Conservation (phyloP, 345 rosid species). For the Mallotus nudiflorus region DNA sequence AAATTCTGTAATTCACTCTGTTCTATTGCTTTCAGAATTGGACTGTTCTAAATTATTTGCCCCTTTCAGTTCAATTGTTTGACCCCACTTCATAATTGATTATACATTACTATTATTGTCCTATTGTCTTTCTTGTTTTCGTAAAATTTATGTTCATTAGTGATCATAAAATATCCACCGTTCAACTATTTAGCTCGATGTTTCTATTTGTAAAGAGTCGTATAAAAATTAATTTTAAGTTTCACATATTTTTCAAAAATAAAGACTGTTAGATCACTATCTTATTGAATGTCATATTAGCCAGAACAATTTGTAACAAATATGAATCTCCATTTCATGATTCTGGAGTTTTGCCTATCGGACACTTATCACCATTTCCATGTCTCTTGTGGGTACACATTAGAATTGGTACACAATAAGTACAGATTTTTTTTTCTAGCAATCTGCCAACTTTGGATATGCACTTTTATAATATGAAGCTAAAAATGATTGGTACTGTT, state of each 20-base stretch:
- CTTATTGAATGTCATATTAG: too few species aligned
- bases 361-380: neutral
- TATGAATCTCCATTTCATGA: neutral
- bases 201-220: too few species aligned
- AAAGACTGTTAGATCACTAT: too few species aligned
- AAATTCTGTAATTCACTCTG: neutral
- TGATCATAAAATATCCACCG: too few species aligned
- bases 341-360: neutral
- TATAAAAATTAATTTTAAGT: too few species aligned
- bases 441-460: neutral
- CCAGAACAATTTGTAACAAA: too few species aligned
- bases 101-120: neutral
- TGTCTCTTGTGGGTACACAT: neutral
- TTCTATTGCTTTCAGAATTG: neutral
- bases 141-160: neutral
- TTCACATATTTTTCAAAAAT: too few species aligned
- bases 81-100: slow-evolving; percentile 12
- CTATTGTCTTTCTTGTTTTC: neutral
- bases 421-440: neutral
- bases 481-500: slow-evolving; percentile 2
- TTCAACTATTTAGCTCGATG: too few species aligned
- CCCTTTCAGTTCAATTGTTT: neutral
- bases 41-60: neutral
- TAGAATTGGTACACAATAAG: neutral
- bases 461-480: neutral